These are phyloP conservation scores for Tephrocybe rancida DNA, from an alignment of 768 basidiomycete species.

Conservation along the genomic window DNA sequence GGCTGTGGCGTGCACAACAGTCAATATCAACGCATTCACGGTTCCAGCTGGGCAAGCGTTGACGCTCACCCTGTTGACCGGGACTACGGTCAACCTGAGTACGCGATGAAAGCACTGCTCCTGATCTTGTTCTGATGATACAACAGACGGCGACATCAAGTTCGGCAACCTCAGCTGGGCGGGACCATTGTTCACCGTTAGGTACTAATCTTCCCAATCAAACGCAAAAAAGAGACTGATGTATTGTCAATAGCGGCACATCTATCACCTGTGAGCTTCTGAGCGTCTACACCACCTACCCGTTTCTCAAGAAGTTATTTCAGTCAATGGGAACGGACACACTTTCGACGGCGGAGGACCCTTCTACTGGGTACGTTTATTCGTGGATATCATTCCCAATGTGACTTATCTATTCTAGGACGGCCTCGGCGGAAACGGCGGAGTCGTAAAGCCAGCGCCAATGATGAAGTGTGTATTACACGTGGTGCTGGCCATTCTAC, in stretches of 20 bases:
- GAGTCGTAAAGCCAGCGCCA: slow-evolving; percentile 40
- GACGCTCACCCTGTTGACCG: slow-evolving; percentile 43
- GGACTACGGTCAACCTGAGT: slow-evolving; percentile 64
- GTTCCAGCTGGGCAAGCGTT: slow-evolving; percentile 58
- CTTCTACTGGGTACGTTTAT: slow-evolving; percentile 41
- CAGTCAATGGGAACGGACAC: slow-evolving; percentile 45
- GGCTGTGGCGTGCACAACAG: slow-evolving; percentile 58
- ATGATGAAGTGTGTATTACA: slow-evolving; percentile 41
- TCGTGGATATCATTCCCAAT: neutral
- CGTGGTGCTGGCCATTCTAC: neutral
- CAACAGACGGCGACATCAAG: slow-evolving; percentile 54
- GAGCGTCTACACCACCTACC: neutral
- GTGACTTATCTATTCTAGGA: slow-evolving; percentile 28
- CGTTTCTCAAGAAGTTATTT: neutral
- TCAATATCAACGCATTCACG: slow-evolving; percentile 58
- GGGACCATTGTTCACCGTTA: slow-evolving; percentile 57
- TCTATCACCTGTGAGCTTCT: slow-evolving; percentile 46
- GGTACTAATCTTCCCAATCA: slow-evolving; percentile 28
- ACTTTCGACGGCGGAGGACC: slow-evolving; percentile 45
- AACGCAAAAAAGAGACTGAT: neutral
- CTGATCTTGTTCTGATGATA: neutral
- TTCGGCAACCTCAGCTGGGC: slow-evolving; percentile 57
- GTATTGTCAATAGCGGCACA: slow-evolving; percentile 37
- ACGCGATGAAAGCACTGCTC: slow-evolving; percentile 21
- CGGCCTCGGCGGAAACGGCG: slow-evolving; percentile 39